A percentile compares a stretch with the other conserved stretches of the same genome.
Evolutionary conservation across 495 filamentous ascomycete genomes (phyloP).

Genomic region (Apodospora peruviana): DNA sequence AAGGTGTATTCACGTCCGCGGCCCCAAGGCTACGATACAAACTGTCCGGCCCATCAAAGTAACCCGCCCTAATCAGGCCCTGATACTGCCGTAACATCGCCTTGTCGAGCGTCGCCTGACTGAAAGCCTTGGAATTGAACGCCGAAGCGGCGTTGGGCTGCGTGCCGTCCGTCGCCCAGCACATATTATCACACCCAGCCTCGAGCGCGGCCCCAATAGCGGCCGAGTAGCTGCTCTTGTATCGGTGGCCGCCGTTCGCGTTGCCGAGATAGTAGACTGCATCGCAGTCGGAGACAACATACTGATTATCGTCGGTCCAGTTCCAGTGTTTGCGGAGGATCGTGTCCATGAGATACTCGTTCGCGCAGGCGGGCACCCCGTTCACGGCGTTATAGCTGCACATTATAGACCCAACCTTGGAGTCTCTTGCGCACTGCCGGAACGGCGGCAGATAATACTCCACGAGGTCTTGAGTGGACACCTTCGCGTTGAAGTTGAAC

Average conservation of each 20-base stretch:
- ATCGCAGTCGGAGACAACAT: conserved; percentile 40
- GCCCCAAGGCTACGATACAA: conserved; percentile 8
- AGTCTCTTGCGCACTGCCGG: conserved; percentile 39
- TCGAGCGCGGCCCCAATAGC: conserved; percentile 18
- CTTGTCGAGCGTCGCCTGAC: conserved; percentile 8
- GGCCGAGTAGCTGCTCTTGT: conserved; percentile 23
- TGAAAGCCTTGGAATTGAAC: conserved; percentile 7
- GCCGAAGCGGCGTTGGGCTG: conserved; percentile 12
- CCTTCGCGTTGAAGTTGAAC: conserved; percentile 34
- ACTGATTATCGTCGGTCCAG: conserved; percentile 37
- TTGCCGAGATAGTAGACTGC: conserved; percentile 23
- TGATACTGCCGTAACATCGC: conserved; percentile 23
- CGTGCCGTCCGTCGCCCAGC: conserved; percentile 20
- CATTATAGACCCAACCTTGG: conserved; percentile 42
- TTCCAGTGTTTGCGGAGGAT: conserved; percentile 43
- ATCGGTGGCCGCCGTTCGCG: conserved; percentile 15
- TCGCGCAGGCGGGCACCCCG: conserved; percentile 40
- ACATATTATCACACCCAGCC: conserved; percentile 18
- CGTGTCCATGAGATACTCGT: conserved; percentile 33
- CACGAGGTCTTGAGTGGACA: conserved; percentile 36
- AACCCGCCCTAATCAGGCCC: conserved; percentile 38
- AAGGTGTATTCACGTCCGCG: conserved; percentile 11
- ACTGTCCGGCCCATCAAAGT: conserved; percentile 8
- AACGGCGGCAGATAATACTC: conserved; percentile 47
- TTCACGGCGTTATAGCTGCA: conserved; percentile 45